Percentiles rank a stretch among this genome's conserved stretches.
Conservation (phyloP, 106 monocot genomes). For the Vanilla planifolia region DNA sequence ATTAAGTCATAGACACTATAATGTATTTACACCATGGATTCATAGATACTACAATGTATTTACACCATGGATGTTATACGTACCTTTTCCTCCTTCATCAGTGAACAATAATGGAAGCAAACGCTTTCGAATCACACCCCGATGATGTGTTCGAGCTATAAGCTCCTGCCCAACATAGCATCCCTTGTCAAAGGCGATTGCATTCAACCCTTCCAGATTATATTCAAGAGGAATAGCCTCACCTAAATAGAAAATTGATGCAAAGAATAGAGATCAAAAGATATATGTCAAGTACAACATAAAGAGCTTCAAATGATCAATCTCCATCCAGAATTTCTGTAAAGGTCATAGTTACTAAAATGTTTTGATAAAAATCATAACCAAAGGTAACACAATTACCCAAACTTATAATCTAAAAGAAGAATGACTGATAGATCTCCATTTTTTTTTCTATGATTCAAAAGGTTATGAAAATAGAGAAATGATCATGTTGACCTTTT, state of each 20-base stretch:
- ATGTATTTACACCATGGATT: too few relatives aligned
- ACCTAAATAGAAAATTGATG: conserved; percentile 27
- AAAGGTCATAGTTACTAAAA: too few relatives aligned
- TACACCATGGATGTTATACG: neutral
- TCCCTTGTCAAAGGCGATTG: conserved; percentile 92
- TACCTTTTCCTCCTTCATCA: conserved; percentile 51
- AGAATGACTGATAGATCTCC: too few relatives aligned
- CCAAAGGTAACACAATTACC: too few relatives aligned
- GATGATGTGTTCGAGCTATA: conserved; percentile 88
- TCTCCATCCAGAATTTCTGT: neutral
- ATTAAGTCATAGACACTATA: neutral
- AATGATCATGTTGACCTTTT: too few relatives aligned
- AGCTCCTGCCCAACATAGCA: conserved; percentile 98
- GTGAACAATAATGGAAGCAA: conserved; percentile 69
- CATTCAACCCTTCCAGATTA: conserved; percentile 84
- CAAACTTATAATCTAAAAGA: too few relatives aligned
- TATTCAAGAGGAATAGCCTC: conserved; percentile 96
- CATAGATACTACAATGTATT: too few relatives aligned
- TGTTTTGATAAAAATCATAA: too few relatives aligned
- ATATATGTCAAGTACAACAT: neutral
- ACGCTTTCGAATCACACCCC: conserved; percentile 92
- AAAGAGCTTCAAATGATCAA: neutral
- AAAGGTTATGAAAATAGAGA: too few relatives aligned
- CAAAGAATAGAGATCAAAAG: neutral
- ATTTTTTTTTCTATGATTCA: too few relatives aligned